Conservation (phyloP, 2,329 filamentous ascomycete genomes). For the Penicillium sp. region DNA sequence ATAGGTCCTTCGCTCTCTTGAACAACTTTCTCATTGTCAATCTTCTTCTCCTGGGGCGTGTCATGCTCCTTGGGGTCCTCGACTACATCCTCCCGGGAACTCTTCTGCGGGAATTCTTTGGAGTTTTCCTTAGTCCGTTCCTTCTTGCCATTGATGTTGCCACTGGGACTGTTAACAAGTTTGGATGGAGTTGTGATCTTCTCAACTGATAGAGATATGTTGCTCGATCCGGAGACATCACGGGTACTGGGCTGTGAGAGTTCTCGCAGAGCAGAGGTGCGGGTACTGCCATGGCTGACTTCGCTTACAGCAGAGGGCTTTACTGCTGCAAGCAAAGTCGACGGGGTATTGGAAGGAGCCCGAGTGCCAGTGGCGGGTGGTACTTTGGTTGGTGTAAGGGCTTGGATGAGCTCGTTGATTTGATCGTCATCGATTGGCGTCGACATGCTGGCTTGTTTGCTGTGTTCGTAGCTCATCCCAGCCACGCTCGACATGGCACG, state of each 20-base stretch:
- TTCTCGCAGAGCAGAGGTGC: slow-evolving; percentile 27
- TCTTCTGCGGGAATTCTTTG: slow-evolving; percentile 24
- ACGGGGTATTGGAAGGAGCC: slow-evolving; percentile 33
- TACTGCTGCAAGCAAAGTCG: slow-evolving; percentile 19
- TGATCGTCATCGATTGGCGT: slow-evolving; percentile 38
- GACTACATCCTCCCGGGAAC: slow-evolving; percentile 16
- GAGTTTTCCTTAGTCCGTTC: slow-evolving; percentile 26
- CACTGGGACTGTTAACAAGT: slow-evolving; percentile 33
- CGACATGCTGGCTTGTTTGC: slow-evolving; percentile 39
- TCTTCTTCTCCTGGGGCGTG: not conserved
- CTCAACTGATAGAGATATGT: slow-evolving; percentile 23
- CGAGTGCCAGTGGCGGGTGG: slow-evolving; percentile 26
- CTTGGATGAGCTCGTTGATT: slow-evolving; percentile 38
- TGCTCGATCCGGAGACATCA: slow-evolving; percentile 34
- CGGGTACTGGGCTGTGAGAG: slow-evolving; percentile 32
- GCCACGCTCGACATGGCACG: slow-evolving; percentile 44
- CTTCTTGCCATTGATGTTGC: slow-evolving; percentile 35
- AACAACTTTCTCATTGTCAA: not conserved
- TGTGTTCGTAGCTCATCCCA: slow-evolving; percentile 44
- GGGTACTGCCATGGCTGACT: slow-evolving; percentile 8
- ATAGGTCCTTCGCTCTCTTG: not conserved
- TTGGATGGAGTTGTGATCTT: slow-evolving; percentile 23
- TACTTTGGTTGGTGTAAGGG: slow-evolving; percentile 37
- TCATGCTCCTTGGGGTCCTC: not conserved
- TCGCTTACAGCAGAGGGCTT: slow-evolving; percentile 25